Evolutionary conservation across 306 rosid species (phyloP).

Genomic region (Vigna reflexopilosa): DNA sequence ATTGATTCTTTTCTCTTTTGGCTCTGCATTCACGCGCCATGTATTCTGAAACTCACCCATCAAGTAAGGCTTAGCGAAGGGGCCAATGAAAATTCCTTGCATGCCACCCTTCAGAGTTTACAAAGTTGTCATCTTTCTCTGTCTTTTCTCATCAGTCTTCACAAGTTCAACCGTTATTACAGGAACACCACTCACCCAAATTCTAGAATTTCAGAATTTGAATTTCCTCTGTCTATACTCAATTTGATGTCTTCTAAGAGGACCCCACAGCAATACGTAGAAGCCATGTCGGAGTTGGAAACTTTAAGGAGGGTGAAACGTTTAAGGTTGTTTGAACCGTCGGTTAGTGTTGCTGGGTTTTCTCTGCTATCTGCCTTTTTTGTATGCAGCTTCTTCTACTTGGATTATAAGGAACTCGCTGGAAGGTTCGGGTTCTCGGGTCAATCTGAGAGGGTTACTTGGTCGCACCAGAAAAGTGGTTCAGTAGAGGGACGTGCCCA

Average conservation of each 20-base stretch:
- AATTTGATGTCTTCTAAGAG: constrained; percentile 61
- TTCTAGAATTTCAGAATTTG: constrained; percentile 4
- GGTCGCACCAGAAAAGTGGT: constrained; percentile 57
- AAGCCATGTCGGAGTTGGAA: constrained; percentile 60
- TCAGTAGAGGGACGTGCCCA: constrained; percentile 31
- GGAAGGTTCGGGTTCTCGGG: constrained; percentile 49
- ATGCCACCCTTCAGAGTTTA: constrained; percentile 43
- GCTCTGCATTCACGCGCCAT: constrained; percentile 30
- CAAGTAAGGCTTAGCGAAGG: constrained; percentile 49
- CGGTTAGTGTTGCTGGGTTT: constrained; percentile 67
- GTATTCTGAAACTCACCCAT: constrained; percentile 48
- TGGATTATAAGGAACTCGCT: constrained; percentile 57
- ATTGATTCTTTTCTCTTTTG: constrained; percentile 26
- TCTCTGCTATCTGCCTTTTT: constrained; percentile 53
- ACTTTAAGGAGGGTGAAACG: constrained; percentile 64
- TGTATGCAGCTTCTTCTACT: constrained; percentile 63
- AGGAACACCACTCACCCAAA: constrained; percentile 28
- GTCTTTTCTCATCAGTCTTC: neutral
- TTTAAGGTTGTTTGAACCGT: constrained; percentile 67
- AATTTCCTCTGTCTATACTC: neutral
- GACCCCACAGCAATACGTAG: constrained; percentile 50
- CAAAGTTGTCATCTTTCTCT: constrained; percentile 22
- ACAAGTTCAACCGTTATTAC: neutral
- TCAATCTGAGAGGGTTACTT: constrained; percentile 54
- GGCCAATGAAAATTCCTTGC: constrained; percentile 43